A percentile compares a stretch with the other conserved stretches of the same genome.
Conservation (phyloP, 768 basidiomycete species). For the Tephrocybe sp. region DNA sequence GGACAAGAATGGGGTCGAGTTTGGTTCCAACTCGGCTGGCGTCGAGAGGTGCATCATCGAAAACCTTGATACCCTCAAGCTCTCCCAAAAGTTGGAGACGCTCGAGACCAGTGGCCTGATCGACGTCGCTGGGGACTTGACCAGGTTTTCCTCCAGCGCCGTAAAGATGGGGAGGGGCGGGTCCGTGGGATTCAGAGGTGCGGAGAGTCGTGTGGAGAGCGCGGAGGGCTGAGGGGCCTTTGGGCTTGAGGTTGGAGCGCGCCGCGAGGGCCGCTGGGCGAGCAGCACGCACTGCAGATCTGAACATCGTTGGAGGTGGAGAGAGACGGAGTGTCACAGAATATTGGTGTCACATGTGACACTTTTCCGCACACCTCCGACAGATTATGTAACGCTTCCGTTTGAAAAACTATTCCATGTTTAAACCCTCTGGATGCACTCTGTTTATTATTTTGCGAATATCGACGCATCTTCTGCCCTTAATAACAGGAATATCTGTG, state of each 20-base stretch:
- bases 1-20: conserved; percentile 83
- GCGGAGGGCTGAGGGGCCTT: conserved; percentile 39
- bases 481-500: neutral
- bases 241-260: conserved; percentile 35
- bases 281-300: conserved; percentile 44
- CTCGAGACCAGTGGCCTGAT: conserved; percentile 96
- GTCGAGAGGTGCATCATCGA: conserved; percentile 85
- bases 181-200: conserved; percentile 50
- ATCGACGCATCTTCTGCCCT: conserved; percentile 6
- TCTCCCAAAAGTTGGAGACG: conserved; percentile 92
- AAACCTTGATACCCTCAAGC: conserved; percentile 84
- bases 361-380: conserved; percentile 31
- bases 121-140: conserved; percentile 78
- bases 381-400: conserved; percentile 13
- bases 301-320: conserved; percentile 38
- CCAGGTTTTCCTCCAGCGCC: conserved; percentile 74
- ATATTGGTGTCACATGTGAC: conserved; percentile 24
- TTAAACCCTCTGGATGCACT: neutral
- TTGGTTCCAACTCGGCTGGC: conserved; percentile 86
- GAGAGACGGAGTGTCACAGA: conserved; percentile 22
- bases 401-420: neutral
- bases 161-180: conserved; percentile 64
- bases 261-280: conserved; percentile 41
- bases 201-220: conserved; percentile 59
- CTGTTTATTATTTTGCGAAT: neutral